Conservation (phyloP, 2,329 filamentous ascomycete genomes). For the Chaetomiaceae sp. region DNA sequence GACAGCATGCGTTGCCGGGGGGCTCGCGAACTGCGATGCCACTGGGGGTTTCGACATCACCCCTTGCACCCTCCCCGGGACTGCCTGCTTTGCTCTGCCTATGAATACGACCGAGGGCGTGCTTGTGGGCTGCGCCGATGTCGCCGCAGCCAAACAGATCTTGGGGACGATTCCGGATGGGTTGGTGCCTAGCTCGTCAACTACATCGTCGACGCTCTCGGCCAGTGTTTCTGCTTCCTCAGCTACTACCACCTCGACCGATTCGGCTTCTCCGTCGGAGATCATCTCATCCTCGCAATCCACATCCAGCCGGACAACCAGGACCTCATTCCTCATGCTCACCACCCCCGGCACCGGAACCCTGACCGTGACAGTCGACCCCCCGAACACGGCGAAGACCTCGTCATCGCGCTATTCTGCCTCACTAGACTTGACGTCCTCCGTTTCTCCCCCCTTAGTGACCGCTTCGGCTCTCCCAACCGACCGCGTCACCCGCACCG, state of each 20-base stretch:
- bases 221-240: background rate
- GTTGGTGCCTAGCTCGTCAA: slow-evolving; percentile 1
- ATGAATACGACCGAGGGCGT: slow-evolving; percentile 46
- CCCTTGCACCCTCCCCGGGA: slow-evolving; percentile 30
- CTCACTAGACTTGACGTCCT: too few species aligned
- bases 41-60: slow-evolving; percentile 40
- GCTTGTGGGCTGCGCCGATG: slow-evolving; percentile 43
- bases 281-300: background rate
- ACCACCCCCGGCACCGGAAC: slow-evolving; percentile 5
- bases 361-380: slow-evolving; percentile 15
- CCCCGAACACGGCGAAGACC: background rate
- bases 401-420: too few species aligned
- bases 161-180: slow-evolving; percentile 32
- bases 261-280: too few species aligned
- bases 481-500: slow-evolving; percentile 3
- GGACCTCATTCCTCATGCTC: slow-evolving; percentile 12
- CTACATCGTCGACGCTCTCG: background rate
- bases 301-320: slow-evolving; percentile 8
- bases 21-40: slow-evolving; percentile 42
- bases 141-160: slow-evolving; percentile 37
- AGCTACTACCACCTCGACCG: background rate
- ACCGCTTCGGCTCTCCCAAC: background rate
- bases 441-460: background rate
- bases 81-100: slow-evolving; percentile 50
- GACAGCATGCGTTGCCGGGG: slow-evolving; percentile 49